Base-by-base conservation (phyloP, 805 yeast genomes). In the Starmerella geochares region DNA sequence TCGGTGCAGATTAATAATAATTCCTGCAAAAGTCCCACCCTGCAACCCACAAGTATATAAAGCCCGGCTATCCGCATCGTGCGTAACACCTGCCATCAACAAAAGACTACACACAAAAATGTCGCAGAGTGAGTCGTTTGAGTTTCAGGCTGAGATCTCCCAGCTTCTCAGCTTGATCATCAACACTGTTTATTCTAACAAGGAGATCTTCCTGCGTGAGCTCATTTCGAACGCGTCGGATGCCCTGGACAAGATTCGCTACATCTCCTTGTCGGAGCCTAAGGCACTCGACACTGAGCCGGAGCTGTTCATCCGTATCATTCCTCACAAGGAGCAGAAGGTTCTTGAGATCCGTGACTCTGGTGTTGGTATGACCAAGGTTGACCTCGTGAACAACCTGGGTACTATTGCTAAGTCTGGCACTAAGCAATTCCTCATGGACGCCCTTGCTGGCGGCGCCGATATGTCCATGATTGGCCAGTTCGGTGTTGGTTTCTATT, bases 401-500 rank as follows among this genome's bases (percentile, higher is more conserved):
- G 99, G 99, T 83, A 92, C 97, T 60, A 92, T 92, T 69, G 99
- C 99, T 68, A 92, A 92, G 76, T 92, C 99, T 60, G 99, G 99
- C 76, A 92, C 99, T 64, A 92, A 92, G 77, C 86, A 95, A 62
- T 92, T 92, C 73, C 54, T 65, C 32, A 92, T 92, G 98, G 98
- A 92, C 76, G 98, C 98, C 60, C 78, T 94, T 60, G 83, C 95
- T 60, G 97, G 96, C 59, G 98, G 98, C 75, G 98, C 99, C 55
- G 99, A 92, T 71, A 96, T 92, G 57, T 88, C 97, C 58, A 92
- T 92, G 98, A 92, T 92, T 75, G 99, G 99, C 80, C 98, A 92
- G 77, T 92, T 92, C 77, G 99, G 99, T 87, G 98, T 92, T 64
- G 99, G 99, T 81, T 92, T 92, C 90, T 92, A 92, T 83, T 92